Evolutionary conservation across 805 yeast genomes (phyloP).

Genomic region (Lachancea lanzarotensis): DNA sequence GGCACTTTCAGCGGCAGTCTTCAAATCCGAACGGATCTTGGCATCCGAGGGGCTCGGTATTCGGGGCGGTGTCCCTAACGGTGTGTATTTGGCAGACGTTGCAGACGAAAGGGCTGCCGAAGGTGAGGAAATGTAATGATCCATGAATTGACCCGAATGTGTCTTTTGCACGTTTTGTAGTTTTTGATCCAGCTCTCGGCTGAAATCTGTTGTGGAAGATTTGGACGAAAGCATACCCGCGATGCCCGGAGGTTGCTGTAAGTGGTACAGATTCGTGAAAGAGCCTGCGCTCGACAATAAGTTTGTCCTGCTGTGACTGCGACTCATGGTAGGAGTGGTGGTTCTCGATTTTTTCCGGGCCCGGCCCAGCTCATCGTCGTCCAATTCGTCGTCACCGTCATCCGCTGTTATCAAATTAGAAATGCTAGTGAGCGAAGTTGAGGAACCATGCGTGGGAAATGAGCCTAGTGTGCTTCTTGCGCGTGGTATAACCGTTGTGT

Average conservation of each 20-base stretch:
- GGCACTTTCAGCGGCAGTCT: background rate
- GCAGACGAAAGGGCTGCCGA: conserved; percentile 10
- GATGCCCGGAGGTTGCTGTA: conserved; percentile 7
- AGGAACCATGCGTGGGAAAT: conserved; percentile 23
- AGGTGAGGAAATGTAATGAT: conserved; percentile 6
- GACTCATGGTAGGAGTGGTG: conserved; percentile 25
- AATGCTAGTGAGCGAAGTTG: conserved; percentile 12
- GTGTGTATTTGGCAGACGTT: conserved; percentile 8
- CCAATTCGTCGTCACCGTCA: conserved; percentile 11
- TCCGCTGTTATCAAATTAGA: conserved; percentile 13
- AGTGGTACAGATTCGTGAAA: background rate
- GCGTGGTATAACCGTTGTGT: conserved; percentile 2
- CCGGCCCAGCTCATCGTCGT: conserved; percentile 16
- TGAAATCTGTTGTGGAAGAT: conserved; percentile 8
- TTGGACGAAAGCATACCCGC: conserved; percentile 5
- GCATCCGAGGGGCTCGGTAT: conserved; percentile 10
- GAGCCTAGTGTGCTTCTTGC: background rate
- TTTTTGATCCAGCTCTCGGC: conserved; percentile 17
- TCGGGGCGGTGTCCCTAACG: conserved; percentile 10
- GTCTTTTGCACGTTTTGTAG: conserved; percentile 21
- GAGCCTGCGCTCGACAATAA: conserved; percentile 5
- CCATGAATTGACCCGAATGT: conserved; percentile 10
- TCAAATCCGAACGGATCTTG: background rate
- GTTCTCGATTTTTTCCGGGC: conserved; percentile 27
- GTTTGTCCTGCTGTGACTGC: conserved; percentile 22